phyloP scores from a whole-genome alignment of 176 grass and related monocot genomes.

The Aegilops sharonensis region DNA sequence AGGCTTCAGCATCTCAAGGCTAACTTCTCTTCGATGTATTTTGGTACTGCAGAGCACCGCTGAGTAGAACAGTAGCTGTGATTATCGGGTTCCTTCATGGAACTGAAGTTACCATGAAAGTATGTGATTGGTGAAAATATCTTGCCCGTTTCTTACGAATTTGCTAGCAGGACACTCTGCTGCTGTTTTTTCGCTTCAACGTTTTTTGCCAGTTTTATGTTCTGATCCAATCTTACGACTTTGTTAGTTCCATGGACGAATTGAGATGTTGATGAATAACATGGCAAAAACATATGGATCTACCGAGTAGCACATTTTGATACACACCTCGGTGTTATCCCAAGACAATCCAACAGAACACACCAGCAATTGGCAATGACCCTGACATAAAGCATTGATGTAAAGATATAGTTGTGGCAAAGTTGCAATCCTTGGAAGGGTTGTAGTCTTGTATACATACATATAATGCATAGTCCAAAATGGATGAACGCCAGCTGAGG shows the following conservation, averaged over 20 bases:
- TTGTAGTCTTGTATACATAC: background rate
- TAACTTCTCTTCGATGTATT: background rate
- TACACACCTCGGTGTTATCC: background rate
- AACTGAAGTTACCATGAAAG: background rate
- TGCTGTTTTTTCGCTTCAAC: too few species aligned
- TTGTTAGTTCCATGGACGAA: too few species aligned
- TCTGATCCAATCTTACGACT: background rate
- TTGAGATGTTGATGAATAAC: background rate
- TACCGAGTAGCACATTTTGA: background rate
- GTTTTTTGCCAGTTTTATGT: background rate
- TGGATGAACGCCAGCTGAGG: background rate
- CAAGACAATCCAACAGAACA: background rate
- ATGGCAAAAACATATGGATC: background rate
- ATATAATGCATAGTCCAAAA: conserved; percentile 14
- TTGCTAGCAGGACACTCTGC: background rate
- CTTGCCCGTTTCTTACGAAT: background rate
- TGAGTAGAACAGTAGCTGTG: background rate
- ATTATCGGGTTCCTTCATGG: background rate
- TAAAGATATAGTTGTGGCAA: background rate
- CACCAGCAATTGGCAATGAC: background rate
- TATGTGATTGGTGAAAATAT: background rate
- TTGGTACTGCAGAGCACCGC: too few species aligned
- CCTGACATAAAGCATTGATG: background rate
- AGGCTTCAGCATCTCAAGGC: background rate
- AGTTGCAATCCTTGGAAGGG: background rate